Conservation (phyloP, 2,329 filamentous ascomycete species). For the Ophiognomonia clavigignenti-juglandacearum region DNA sequence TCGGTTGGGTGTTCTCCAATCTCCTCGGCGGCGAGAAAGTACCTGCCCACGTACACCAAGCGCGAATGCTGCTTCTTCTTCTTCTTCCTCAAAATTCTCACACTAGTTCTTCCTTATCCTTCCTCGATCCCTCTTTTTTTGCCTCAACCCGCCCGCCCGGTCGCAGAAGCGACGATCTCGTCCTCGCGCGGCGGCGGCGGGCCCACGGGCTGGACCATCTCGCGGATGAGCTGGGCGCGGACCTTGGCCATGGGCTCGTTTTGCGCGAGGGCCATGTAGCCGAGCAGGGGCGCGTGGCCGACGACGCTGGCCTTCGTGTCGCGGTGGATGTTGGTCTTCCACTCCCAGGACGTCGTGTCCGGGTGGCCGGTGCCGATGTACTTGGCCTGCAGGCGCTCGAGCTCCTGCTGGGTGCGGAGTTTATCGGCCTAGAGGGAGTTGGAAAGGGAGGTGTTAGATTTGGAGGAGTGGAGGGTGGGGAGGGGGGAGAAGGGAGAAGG, state of each 20-base stretch:
- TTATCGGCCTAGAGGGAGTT: constrained; percentile 71
- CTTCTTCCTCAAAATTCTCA: no score
- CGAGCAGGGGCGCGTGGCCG: constrained; percentile 81
- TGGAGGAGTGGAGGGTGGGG: no score
- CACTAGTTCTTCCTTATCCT: background rate
- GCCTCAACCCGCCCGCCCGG: constrained; percentile 18
- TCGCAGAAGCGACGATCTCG: constrained; percentile 22
- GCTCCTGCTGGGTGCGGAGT: constrained; percentile 93
- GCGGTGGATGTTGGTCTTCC: constrained; percentile 91
- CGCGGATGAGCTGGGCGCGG: constrained; percentile 74
- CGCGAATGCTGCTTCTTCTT: no score
- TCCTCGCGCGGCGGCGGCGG: constrained; percentile 54
- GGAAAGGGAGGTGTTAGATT: background rate
- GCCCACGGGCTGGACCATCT: constrained; percentile 62
- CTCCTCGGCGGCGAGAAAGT: no score
- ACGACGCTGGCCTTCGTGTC: constrained; percentile 87
- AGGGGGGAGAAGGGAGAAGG: background rate
- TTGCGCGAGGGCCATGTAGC: constrained; percentile 85
- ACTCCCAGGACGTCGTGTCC: constrained; percentile 96
- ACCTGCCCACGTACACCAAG: no score
- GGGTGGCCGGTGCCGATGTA: constrained; percentile 95
- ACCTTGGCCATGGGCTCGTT: constrained; percentile 80
- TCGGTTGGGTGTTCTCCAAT: no score
- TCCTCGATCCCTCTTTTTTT: background rate
- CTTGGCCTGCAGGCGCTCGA: constrained; percentile 92